Evolutionary conservation across 2,329 filamentous ascomycete species (phyloP).

Genomic region (Paraconiothyrium brasiliense): DNA sequence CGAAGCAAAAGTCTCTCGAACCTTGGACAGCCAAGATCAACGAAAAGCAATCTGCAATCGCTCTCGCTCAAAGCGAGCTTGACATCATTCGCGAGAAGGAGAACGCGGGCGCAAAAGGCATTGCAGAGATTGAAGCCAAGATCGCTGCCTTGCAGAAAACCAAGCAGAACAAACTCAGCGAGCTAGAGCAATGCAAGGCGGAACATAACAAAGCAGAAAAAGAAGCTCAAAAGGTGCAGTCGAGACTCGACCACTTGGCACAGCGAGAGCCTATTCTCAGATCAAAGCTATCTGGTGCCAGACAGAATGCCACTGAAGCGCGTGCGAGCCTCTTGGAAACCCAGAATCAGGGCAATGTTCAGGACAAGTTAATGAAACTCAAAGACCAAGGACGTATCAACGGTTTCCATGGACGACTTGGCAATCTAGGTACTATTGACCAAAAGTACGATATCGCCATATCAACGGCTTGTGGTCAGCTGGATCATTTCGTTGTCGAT

Average conservation of each 20-base stretch:
- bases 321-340: slow-evolving; percentile 87
- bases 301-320: slow-evolving; percentile 96
- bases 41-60: slow-evolving; percentile 91
- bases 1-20: slow-evolving; percentile 92
- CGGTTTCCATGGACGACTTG: slow-evolving; percentile 93
- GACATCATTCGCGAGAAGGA: slow-evolving; percentile 90
- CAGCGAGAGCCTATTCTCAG: slow-evolving; percentile 84
- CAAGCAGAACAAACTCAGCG: slow-evolving; percentile 74
- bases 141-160: slow-evolving; percentile 76
- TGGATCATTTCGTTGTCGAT: slow-evolving; percentile 97
- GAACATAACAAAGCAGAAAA: slow-evolving; percentile 78
- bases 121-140: slow-evolving; percentile 85
- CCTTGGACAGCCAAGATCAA: slow-evolving; percentile 98
- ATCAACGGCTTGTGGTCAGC: slow-evolving; percentile 88
- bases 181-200: slow-evolving; percentile 78
- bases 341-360: slow-evolving; percentile 91
- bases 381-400: slow-evolving; percentile 97
- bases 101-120: slow-evolving; percentile 83
- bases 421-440: slow-evolving; percentile 93
- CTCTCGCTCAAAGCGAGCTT: slow-evolving; percentile 93
- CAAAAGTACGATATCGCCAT: slow-evolving; percentile 97
- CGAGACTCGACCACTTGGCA: slow-evolving; percentile 75
- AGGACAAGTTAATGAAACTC: slow-evolving; percentile 90
- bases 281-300: slow-evolving; percentile 83
- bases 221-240: slow-evolving; percentile 75